phyloP scores from a whole-genome alignment of 345 rosid species.

The Eucalyptus microcorys region DNA sequence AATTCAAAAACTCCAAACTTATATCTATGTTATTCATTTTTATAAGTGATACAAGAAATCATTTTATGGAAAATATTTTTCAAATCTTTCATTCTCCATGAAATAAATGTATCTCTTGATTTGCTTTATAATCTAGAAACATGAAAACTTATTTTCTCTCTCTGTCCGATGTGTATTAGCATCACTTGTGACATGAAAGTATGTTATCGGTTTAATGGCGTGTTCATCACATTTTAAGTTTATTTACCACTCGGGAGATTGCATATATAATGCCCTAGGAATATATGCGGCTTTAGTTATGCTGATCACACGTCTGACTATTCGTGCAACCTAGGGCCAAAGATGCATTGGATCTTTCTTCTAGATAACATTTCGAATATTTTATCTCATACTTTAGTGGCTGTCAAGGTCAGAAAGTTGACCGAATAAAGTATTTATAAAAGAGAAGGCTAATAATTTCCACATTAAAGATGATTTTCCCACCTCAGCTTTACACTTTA shows the following conservation, averaged over 20 bases:
- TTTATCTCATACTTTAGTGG: background rate
- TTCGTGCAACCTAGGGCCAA: background rate
- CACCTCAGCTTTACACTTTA: background rate
- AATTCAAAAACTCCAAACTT: too few species aligned
- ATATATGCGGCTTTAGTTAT: background rate
- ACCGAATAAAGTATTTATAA: background rate
- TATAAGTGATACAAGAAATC: too few species aligned
- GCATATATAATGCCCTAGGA: too few species aligned
- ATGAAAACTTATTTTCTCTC: too few species aligned
- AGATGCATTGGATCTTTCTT: background rate
- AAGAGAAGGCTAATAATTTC: background rate
- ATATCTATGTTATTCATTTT: too few species aligned
- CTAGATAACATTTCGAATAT: background rate
- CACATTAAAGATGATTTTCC: background rate
- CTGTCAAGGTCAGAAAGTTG: background rate
- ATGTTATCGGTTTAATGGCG: background rate
- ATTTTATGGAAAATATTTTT: too few species aligned
- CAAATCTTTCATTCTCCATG: too few species aligned
- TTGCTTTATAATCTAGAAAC: too few species aligned
- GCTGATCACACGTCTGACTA: background rate
- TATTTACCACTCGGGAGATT: background rate
- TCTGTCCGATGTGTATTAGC: background rate
- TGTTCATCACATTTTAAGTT: background rate
- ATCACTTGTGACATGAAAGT: too few species aligned
- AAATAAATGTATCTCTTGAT: too few species aligned